Conservation (phyloP, 1,284 basidiomycete genomes). For the Sporisorium exsertum region DNA sequence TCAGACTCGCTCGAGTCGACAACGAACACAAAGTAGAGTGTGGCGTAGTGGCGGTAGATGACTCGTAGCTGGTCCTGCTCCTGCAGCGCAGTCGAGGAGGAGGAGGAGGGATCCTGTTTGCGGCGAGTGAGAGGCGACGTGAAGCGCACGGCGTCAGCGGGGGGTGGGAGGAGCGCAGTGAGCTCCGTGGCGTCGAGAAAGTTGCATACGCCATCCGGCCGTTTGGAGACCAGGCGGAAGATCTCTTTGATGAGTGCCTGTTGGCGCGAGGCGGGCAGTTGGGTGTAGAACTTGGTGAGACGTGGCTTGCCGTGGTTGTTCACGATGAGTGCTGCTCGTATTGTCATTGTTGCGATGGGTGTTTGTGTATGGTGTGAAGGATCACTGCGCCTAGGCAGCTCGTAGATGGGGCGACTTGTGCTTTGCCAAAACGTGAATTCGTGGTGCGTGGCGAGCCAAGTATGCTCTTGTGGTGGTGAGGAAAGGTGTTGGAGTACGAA, state of each 20-base stretch:
- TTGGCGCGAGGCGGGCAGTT: constrained; percentile 59
- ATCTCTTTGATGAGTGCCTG: constrained; percentile 65
- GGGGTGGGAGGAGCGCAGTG: constrained; percentile 59
- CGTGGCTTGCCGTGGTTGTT: constrained; percentile 92
- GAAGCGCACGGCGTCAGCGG: constrained; percentile 44
- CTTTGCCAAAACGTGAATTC: neutral
- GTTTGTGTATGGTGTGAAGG: neutral
- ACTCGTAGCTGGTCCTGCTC: constrained; percentile 60
- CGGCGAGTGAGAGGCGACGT: constrained; percentile 15
- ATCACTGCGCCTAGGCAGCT: neutral
- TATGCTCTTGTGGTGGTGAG: neutral
- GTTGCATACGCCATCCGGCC: constrained; percentile 65
- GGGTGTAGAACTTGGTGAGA: constrained; percentile 90
- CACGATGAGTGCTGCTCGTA: constrained; percentile 84
- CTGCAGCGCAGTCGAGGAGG: neutral
- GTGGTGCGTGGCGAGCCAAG: neutral
- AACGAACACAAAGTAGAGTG: constrained; percentile 95
- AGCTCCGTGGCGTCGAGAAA: constrained; percentile 68
- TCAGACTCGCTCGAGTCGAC: constrained; percentile 96
- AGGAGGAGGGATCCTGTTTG: constrained; percentile 2
- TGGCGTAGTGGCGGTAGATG: constrained; percentile 79
- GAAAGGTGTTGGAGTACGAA: neutral
- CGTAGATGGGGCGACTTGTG: neutral
- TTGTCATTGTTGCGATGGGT: constrained; percentile 74
- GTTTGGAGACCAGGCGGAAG: constrained; percentile 63